Base-by-base conservation (phyloP, 2,329 filamentous ascomycete genomes). In the Emmonsiellopsis sp. region DNA sequence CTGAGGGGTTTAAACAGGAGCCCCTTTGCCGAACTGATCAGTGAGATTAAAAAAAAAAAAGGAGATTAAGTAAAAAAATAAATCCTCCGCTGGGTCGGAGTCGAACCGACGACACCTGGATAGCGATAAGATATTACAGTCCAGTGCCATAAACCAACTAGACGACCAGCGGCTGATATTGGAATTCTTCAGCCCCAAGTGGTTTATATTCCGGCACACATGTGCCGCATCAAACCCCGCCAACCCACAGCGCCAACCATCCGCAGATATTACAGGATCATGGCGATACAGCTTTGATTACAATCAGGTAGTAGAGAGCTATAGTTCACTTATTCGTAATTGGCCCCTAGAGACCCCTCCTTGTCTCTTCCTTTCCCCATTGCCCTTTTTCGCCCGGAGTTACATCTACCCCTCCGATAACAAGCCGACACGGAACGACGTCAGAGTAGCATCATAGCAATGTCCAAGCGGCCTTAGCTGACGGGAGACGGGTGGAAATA, bases 141-240 rank as follows among this genome's bases (percentile, higher is more conserved):
- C 47, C 47, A 49, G 47, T 49, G 47, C 47, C 47, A 49, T 49
- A 49, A 49, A 49, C 47, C 47, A 49, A 49, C 47, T 49, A 49
- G 47, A 49, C 47, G 47, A 49, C 47, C 47, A 49, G 47, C 47
- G 47, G 47, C 47, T 49, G 47, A 49, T 16, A 4, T 8, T 30
- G 34, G 47, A 26, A 6, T 7, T n/a, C 13, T n/a, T 1, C 9
- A 7, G 7, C 26, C 5, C 35, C 47, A 5, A 38, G 7, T 5
- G 31, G 0, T 20, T 30, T 49, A 49, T 49, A 49, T 49, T 41
- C 47, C 20, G 9, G 1, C 9, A 0, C 20, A 2, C 7, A 2
- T 31, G 6, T 9, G 20, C 6, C 6, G 11, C 1, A 9, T 2
- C 15, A 31, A 30, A 13, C 4, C 16, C 20, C 42, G 7, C 1